phyloP scores from a whole-genome alignment of 176 grass and related monocot genomes.

The Aegilops umbellulata region DNA sequence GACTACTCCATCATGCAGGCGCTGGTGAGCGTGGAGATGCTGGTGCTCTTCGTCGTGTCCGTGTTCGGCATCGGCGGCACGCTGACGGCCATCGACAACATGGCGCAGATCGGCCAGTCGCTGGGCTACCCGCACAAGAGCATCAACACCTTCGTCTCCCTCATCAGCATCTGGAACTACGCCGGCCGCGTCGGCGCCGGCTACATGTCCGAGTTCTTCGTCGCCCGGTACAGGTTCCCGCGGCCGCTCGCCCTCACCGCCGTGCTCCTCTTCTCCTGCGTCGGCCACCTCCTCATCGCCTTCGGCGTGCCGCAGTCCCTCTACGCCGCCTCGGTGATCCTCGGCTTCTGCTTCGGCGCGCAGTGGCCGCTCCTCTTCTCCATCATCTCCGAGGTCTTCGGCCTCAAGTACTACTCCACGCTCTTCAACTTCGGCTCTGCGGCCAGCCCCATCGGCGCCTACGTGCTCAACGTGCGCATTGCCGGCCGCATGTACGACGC shows the following conservation, averaged over 20 bases:
- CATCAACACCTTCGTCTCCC: slow-evolving; percentile 55
- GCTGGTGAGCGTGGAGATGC: slow-evolving; percentile 57
- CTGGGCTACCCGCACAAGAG: slow-evolving; percentile 65
- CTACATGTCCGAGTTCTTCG: slow-evolving; percentile 68
- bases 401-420: slow-evolving; percentile 57
- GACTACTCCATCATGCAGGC: slow-evolving; percentile 63
- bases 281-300: slow-evolving; percentile 12
- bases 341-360: slow-evolving; percentile 92
- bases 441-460: slow-evolving; percentile 67
- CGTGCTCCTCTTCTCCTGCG: slow-evolving; percentile 73
- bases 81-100: slow-evolving; percentile 92
- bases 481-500: slow-evolving; percentile 52
- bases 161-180: slow-evolving; percentile 41
- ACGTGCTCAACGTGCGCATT: slow-evolving; percentile 58
- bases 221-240: slow-evolving; percentile 58
- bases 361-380: slow-evolving; percentile 88
- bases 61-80: slow-evolving; percentile 87
- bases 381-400: slow-evolving; percentile 94
- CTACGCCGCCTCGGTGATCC: slow-evolving; percentile 66
- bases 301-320: slow-evolving; percentile 44
- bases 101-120: slow-evolving; percentile 89
- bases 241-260: slow-evolving; percentile 57
- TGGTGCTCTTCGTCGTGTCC: slow-evolving; percentile 46
- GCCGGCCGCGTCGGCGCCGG: slow-evolving; percentile 76
- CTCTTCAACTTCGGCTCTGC: slow-evolving; percentile 77